phyloP scores from a whole-genome alignment of 2,329 filamentous ascomycete species.

The Bipolaris zeicola region DNA sequence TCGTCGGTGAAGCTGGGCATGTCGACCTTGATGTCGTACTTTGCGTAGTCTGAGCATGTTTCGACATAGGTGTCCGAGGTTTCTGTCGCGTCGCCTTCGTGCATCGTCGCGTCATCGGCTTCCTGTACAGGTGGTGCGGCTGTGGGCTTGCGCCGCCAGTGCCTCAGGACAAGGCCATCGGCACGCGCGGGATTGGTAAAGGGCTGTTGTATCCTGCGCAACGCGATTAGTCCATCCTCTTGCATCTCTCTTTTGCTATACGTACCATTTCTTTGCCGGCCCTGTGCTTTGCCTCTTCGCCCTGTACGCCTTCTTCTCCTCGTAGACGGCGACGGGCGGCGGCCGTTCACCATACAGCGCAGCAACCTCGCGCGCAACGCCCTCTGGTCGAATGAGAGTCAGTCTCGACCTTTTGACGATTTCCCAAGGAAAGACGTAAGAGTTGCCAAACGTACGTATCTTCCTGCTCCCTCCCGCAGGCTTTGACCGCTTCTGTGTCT shows the following conservation, averaged over 20 bases:
- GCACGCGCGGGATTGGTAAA: constrained; percentile 80
- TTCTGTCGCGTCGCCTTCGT: constrained; percentile 47
- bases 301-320: constrained; percentile 49
- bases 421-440: constrained; percentile 23
- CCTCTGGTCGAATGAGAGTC: constrained; percentile 38
- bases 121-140: constrained; percentile 37
- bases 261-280: constrained; percentile 48
- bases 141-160: constrained; percentile 74
- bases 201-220: constrained; percentile 48
- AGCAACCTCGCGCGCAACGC: constrained; percentile 50
- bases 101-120: constrained; percentile 40
- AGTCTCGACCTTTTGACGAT: constrained; percentile 29
- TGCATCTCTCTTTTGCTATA: not conserved
- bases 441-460: constrained; percentile 53
- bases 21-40: constrained; percentile 82
- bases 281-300: constrained; percentile 48
- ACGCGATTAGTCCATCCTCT: constrained; percentile 16
- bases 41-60: constrained; percentile 70
- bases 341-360: constrained; percentile 50
- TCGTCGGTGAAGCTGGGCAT: constrained; percentile 84
- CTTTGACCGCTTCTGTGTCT: constrained; percentile 76
- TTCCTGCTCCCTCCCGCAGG: constrained; percentile 59
- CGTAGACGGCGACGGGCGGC: constrained; percentile 49
- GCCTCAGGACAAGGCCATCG: constrained; percentile 73
- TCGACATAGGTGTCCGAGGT: constrained; percentile 48